Percentiles rank a stretch among this genome's conserved stretches.
Evolutionary conservation across 2,329 filamentous ascomycete species (phyloP).

Genomic region (Alternaria sp.): DNA sequence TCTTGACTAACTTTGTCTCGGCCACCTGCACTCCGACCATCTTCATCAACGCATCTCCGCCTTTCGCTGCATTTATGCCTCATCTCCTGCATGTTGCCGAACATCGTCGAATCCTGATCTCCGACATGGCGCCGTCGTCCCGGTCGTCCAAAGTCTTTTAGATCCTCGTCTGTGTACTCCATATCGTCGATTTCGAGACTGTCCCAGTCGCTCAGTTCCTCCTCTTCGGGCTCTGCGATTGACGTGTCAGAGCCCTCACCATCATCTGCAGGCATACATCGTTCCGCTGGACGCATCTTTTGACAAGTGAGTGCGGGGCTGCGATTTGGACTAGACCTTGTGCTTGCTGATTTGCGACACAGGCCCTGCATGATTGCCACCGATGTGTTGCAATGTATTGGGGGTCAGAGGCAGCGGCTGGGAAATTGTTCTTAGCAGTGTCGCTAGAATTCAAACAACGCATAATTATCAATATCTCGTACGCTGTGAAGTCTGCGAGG

Average conservation of each 20-base stretch:
- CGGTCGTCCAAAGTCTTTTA: not conserved
- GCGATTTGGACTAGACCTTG: too few species aligned
- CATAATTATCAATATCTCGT: too few species aligned
- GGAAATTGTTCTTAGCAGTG: not conserved
- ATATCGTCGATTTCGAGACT: not conserved
- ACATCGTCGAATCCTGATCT: not conserved
- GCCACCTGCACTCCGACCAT: not conserved
- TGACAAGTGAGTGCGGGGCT: not conserved
- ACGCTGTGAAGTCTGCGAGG: not conserved
- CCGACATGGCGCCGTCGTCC: not conserved
- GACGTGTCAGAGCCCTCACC: not conserved
- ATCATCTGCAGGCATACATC: not conserved
- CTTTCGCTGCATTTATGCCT: not conserved
- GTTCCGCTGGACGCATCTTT: not conserved
- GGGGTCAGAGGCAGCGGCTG: not conserved
- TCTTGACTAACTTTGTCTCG: not conserved
- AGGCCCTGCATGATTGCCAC: not conserved
- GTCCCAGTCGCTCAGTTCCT: not conserved
- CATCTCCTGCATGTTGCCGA: not conserved
- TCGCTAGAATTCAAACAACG: not conserved
- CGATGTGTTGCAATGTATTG: too few species aligned
- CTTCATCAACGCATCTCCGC: not conserved
- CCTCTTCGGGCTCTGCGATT: not conserved
- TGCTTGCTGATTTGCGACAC: too few species aligned
- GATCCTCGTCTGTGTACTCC: not conserved